A percentile compares a stretch with the other conserved stretches of the same genome.
phyloP scores from a whole-genome alignment of 495 filamentous ascomycete genomes.

The Tuber microsphaerosporum region DNA sequence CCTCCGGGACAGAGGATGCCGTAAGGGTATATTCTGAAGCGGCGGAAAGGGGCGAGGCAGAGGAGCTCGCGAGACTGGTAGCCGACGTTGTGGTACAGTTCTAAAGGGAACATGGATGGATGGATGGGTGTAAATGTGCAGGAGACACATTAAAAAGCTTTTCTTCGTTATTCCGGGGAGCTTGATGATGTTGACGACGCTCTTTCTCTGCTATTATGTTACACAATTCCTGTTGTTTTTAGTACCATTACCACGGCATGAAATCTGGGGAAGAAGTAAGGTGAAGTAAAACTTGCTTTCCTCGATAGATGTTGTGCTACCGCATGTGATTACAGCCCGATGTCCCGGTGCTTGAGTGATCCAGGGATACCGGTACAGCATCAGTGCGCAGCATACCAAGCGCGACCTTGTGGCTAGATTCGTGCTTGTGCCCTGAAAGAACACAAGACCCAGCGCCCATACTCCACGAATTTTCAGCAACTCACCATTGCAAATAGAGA shows the following conservation, averaged over 20 bases:
- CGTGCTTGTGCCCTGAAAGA: not conserved
- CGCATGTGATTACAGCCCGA: not conserved
- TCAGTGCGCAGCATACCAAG: not conserved
- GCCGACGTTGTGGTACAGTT: slow-evolving; percentile 56
- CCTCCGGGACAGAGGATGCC: slow-evolving; percentile 91
- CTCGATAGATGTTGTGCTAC: not conserved
- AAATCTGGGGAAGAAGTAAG: not conserved
- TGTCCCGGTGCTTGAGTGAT: not conserved
- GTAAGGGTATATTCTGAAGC: slow-evolving; percentile 97
- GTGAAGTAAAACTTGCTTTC: not conserved
- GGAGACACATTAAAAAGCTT: not conserved
- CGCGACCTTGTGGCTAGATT: not conserved
- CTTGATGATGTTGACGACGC: not conserved
- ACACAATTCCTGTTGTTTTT: not conserved
- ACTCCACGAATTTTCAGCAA: not conserved
- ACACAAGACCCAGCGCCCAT: not conserved
- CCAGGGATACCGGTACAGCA: not conserved
- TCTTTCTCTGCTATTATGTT: not conserved
- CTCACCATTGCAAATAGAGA: not conserved
- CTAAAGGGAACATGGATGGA: slow-evolving; percentile 8
- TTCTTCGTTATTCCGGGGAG: not conserved
- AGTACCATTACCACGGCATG: not conserved
- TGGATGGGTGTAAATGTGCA: not conserved
- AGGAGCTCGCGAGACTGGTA: slow-evolving; percentile 77
- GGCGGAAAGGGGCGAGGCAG: slow-evolving; percentile 70